These are phyloP conservation scores for Lachnellula occidentalis DNA, from an alignment of 2,329 filamentous ascomycete genomes.

Conservation along the genomic window DNA sequence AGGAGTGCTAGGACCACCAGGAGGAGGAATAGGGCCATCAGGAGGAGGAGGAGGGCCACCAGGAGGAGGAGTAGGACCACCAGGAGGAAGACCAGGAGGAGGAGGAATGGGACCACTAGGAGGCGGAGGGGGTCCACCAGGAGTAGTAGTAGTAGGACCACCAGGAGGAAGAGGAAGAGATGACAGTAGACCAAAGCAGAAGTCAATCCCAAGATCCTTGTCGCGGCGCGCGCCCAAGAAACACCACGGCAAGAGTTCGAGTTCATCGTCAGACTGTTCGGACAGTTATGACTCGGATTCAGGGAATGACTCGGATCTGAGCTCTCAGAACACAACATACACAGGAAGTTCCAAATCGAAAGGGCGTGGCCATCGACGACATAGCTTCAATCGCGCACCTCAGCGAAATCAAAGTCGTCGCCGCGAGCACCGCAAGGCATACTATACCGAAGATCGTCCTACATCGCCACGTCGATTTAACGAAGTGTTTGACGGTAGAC, in stretches of 20 bases:
- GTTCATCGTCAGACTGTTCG: conserved; percentile 6
- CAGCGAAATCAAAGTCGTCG: conserved; percentile 17
- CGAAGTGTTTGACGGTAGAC: neutral
- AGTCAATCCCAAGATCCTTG: neutral
- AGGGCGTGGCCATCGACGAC: neutral
- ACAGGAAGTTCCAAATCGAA: conserved; percentile 10
- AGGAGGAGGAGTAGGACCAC: no score
- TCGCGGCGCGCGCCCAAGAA: neutral
- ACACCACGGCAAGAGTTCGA: conserved; percentile 9
- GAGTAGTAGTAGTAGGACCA: neutral
- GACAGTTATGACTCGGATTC: conserved; percentile 6
- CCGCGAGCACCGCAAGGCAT: conserved; percentile 16
- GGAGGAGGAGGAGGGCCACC: neutral
- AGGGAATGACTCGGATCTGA: conserved; percentile 7
- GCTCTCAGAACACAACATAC: conserved; percentile 12
- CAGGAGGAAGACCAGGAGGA: neutral
- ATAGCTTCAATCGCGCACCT: conserved; percentile 8
- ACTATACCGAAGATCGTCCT: conserved; percentile 11
- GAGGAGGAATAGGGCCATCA: neutral
- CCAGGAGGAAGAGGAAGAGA: neutral
- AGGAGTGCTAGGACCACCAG: no score
- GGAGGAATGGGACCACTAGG: neutral
- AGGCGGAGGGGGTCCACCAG: neutral
- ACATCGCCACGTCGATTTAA: conserved; percentile 11
- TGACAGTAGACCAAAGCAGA: neutral